Evolutionary conservation across 2,329 filamentous ascomycete species (phyloP).

Genomic region (Penicillium palitans): DNA sequence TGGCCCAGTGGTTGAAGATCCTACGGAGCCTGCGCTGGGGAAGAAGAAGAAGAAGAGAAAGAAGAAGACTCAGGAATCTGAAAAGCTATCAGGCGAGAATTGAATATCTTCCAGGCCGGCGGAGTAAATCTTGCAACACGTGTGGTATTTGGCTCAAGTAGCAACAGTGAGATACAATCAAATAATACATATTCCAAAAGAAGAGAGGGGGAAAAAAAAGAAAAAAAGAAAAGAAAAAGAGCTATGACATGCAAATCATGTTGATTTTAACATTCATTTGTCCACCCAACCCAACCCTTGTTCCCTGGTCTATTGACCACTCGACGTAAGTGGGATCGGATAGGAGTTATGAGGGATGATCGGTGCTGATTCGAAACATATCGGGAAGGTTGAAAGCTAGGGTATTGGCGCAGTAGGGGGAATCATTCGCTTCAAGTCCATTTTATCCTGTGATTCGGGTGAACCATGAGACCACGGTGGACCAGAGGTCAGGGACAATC

Average conservation of each 20-base stretch:
- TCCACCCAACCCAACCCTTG: neutral
- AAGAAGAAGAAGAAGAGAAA: slow-evolving; percentile 11
- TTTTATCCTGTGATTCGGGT: slow-evolving; percentile 25
- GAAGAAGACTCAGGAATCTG: neutral
- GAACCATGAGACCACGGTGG: slow-evolving; percentile 32
- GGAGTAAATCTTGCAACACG: neutral
- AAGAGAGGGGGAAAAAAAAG: neutral
- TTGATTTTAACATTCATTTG: neutral
- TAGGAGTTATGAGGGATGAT: neutral
- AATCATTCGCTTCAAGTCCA: neutral
- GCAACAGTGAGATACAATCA: slow-evolving; percentile 6
- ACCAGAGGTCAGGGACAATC: slow-evolving; percentile 45
- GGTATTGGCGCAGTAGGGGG: slow-evolving; percentile 16
- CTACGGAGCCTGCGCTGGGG: neutral
- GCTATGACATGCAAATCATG: neutral
- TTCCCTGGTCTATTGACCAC: neutral
- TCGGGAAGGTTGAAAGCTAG: neutral
- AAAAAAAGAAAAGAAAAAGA: neutral
- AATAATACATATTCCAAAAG: slow-evolving; percentile 7
- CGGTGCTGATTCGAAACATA: neutral
- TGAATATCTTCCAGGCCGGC: neutral
- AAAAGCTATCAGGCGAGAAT: neutral
- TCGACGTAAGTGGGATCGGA: neutral
- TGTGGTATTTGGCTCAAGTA: slow-evolving; percentile 4
- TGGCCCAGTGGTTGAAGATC: neutral